Conservation (phyloP, 768 basidiomycete species). For the Terana coerulea region DNA sequence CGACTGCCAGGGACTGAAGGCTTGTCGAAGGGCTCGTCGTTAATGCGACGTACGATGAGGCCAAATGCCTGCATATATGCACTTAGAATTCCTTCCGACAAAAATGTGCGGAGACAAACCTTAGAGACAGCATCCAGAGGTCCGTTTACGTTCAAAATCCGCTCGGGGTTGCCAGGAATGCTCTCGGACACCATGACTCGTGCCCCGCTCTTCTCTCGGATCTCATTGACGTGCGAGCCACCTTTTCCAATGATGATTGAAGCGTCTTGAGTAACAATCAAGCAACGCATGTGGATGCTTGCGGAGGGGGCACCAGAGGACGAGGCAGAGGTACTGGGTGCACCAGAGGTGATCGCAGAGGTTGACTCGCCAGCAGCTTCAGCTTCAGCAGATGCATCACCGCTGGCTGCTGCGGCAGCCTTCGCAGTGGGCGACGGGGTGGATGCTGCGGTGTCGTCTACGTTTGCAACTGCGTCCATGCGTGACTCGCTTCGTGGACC, state of each 20-base stretch:
- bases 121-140: slow-evolving; percentile 98
- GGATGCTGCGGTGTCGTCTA: slow-evolving; percentile 47
- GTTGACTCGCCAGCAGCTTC: slow-evolving; percentile 34
- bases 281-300: slow-evolving; percentile 93
- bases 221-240: slow-evolving; percentile 96
- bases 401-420: slow-evolving; percentile 32
- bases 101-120: slow-evolving; percentile 41
- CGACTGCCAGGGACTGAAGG: slow-evolving; percentile 97
- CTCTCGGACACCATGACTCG: slow-evolving; percentile 97
- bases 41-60: slow-evolving; percentile 96
- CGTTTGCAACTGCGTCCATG: slow-evolving; percentile 48
- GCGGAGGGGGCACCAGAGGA: slow-evolving; percentile 59
- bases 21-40: slow-evolving; percentile 97
- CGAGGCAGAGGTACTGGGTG: slow-evolving; percentile 48
- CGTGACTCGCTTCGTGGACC: slow-evolving; percentile 53
- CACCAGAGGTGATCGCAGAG: slow-evolving; percentile 44
- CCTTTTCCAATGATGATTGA: slow-evolving; percentile 98
- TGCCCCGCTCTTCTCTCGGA: slow-evolving; percentile 95
- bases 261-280: slow-evolving; percentile 99
- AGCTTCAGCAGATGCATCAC: slow-evolving; percentile 28
- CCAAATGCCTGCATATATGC: slow-evolving; percentile 77
- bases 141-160: slow-evolving; percentile 94
- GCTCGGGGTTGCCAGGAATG: slow-evolving; percentile 98
- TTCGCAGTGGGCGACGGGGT: slow-evolving; percentile 53
- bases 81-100: background rate